Evolutionary conservation across 2,329 filamentous ascomycete species (phyloP), one percentile per base, ranked within the genome.

Genomic region (Ceratocystis ficicola): DNA sequence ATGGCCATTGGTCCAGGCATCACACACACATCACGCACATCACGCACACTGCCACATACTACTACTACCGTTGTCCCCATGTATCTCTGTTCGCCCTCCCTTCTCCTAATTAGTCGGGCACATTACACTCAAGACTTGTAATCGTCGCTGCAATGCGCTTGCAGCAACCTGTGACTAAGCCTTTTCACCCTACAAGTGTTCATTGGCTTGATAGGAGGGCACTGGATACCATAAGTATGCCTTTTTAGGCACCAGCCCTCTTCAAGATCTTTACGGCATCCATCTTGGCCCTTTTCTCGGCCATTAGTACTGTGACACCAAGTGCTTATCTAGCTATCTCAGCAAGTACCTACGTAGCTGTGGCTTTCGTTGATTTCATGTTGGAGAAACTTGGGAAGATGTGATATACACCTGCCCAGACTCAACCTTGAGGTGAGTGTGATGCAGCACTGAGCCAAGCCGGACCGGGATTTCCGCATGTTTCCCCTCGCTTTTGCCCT

Each of bases 221-320:
- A 59, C 28, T 20, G 22, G 15, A n/a, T 32, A 32, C n/a, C 28
- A 8, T n/a, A 4, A 15, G 17, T 6, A 59, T 28, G 20, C 28
- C n/a, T n/a, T 59, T 59, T 36, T 20, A 59, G 55, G 55, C 55
- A 59, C 55, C 55, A 59, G 48, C 6, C 28, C 5, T 30, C 28
- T 36, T 59, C 28, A 30, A 15, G 15, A 41, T 41, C 36, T 41
- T 41, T 41, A 12, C 10, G 52, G 52, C 4, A 36, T 5, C 5
- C 17, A 7, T 2, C 25, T 7, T n/a, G 50, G 22, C 12, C 12
- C 8, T n/a, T n/a, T 30, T 30, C 7, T 36, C 15, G 52, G 28
- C 55, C 55, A 59, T 59, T n/a, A 59, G 28, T 59, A 59, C 12
- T 59, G 55, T n/a, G 12, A 59, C 55, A 57, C 10, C 52, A 41